Percentiles rank a stretch among this genome's conserved stretches.
Evolutionary conservation across 2,329 filamentous ascomycete genomes (phyloP).

Genomic region (Exophiala mesophila): DNA sequence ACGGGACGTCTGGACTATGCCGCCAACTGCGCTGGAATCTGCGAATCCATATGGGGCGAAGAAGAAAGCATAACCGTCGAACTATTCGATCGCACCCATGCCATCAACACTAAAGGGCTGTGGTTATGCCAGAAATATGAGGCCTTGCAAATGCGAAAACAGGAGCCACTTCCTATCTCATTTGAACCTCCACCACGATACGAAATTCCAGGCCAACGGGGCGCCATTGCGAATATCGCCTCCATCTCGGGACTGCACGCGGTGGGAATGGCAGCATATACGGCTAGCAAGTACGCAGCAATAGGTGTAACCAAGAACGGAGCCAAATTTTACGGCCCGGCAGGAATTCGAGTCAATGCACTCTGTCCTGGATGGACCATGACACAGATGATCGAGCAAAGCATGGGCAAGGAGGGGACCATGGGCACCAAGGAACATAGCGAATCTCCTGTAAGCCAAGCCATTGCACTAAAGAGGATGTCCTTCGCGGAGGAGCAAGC

Average conservation of each 20-base stretch:
- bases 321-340: constrained; percentile 19
- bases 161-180: constrained; percentile 13
- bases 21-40: constrained; percentile 21
- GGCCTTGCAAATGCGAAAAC: constrained; percentile 18
- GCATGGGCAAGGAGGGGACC: constrained; percentile 19
- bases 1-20: constrained; percentile 20
- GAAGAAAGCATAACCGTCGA: constrained; percentile 19
- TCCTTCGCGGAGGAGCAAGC: constrained; percentile 20
- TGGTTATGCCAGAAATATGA: constrained; percentile 33
- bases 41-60: constrained; percentile 16
- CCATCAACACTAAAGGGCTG: constrained; percentile 38
- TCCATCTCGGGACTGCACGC: constrained; percentile 17
- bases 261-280: constrained; percentile 17
- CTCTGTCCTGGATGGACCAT: constrained; percentile 22
- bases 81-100: constrained; percentile 11
- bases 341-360: constrained; percentile 20
- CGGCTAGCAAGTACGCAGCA: constrained; percentile 17
- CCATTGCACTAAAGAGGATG: constrained; percentile 17
- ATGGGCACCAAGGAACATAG: constrained; percentile 18
- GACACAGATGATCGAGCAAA: constrained; percentile 17
- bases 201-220: constrained; percentile 16
- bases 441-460: constrained; percentile 13
- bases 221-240: constrained; percentile 19
- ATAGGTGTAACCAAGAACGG: constrained; percentile 20
- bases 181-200: constrained; percentile 8